These are phyloP conservation scores for Didymosphaeria variabile DNA, from an alignment of 2,329 filamentous ascomycete genomes.

Conservation along the genomic window DNA sequence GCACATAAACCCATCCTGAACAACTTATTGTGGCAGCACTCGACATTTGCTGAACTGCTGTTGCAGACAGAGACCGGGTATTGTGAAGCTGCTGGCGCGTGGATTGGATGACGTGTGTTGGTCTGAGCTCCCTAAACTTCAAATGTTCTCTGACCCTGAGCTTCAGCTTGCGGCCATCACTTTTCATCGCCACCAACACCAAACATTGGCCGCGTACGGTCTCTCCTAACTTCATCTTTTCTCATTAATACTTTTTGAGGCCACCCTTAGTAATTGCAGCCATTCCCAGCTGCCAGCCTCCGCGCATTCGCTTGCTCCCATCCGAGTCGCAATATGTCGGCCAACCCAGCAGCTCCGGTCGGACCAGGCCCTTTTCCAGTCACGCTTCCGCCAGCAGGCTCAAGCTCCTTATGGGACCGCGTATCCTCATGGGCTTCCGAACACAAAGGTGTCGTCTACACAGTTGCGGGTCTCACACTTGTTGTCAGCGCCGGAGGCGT, in stretches of 20 bases:
- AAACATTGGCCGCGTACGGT: constrained; percentile 27
- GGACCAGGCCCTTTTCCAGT: constrained; percentile 48
- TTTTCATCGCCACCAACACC: constrained; percentile 22
- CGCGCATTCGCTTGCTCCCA: neutral
- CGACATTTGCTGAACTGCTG: no score
- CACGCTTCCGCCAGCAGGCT: constrained; percentile 54
- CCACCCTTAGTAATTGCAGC: constrained; percentile 1
- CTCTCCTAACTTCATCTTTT: constrained; percentile 16
- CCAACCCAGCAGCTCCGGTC: constrained; percentile 33
- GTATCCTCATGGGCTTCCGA: constrained; percentile 92
- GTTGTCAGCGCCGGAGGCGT: constrained; percentile 91
- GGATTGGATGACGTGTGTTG: constrained; percentile 20
- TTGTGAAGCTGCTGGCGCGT: constrained; percentile 1
- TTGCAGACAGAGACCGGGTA: neutral
- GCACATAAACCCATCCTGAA: no score
- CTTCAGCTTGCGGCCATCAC: constrained; percentile 21
- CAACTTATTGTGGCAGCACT: no score
- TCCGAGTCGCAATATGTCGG: constrained; percentile 36
- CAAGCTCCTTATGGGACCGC: constrained; percentile 85
- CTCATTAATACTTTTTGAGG: constrained; percentile 6
- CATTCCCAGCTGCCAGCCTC: neutral
- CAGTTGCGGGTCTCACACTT: constrained; percentile 91
- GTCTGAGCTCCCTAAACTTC: constrained; percentile 22
- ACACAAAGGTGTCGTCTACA: constrained; percentile 95
- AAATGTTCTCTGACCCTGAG: constrained; percentile 22